phyloP scores from a whole-genome alignment of 192 early-diverging fungal genomes.

The Coemansia sp. region DNA sequence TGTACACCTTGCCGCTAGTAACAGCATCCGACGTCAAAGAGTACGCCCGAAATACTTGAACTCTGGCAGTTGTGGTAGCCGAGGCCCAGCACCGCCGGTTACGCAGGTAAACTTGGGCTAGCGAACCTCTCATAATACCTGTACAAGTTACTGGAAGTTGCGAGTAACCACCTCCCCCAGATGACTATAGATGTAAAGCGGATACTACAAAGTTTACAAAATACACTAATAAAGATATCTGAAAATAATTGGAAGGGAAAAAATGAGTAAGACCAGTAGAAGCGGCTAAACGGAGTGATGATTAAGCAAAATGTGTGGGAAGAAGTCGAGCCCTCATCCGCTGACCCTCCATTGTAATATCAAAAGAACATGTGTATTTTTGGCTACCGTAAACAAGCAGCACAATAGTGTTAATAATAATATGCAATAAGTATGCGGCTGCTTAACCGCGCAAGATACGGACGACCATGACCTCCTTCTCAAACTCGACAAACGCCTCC shows the following conservation, averaged over 20 bases:
- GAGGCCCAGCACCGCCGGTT: not conserved
- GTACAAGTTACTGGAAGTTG: not conserved
- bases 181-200: not conserved
- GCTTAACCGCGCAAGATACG: constrained; percentile 45
- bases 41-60: not conserved
- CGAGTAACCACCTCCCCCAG: not conserved
- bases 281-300: not conserved
- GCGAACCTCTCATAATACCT: not conserved
- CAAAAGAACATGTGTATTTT: constrained; percentile 2
- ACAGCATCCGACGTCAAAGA: not conserved
- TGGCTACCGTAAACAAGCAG: not conserved
- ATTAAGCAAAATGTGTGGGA: not conserved
- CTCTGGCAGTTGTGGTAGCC: not conserved
- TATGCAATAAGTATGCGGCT: not conserved
- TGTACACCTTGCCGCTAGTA: not conserved
- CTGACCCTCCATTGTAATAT: not conserved
- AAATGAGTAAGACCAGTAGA: not conserved
- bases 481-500: constrained; percentile 51
- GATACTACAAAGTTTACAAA: not conserved
- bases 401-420: constrained; percentile 5
- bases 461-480: constrained; percentile 54
- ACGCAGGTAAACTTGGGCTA: not conserved
- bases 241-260: not conserved
- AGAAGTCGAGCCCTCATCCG: not conserved
- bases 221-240: not conserved